Evolutionary conservation across 805 yeast genomes (phyloP).

Genomic region (Wickerhamomyces silvicola): DNA sequence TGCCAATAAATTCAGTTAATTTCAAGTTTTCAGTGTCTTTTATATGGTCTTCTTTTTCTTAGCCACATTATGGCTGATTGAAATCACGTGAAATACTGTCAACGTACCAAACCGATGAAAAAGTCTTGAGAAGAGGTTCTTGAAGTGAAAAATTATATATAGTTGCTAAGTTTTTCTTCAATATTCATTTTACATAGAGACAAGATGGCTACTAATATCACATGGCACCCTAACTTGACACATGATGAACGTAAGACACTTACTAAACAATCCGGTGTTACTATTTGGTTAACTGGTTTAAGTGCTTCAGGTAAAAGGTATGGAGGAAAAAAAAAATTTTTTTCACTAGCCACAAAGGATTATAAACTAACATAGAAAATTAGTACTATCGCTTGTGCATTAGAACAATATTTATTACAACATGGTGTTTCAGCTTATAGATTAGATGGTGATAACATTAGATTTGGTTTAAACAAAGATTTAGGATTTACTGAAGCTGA

Average conservation of each 20-base stretch:
- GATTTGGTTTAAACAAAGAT: slow-evolving; percentile 94
- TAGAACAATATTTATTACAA: slow-evolving; percentile 74
- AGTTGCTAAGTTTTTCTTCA: background rate
- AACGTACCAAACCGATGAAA: slow-evolving; percentile 2
- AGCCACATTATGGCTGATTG: slow-evolving; percentile 10
- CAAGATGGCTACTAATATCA: slow-evolving; percentile 87
- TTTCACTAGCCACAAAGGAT: background rate
- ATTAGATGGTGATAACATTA: slow-evolving; percentile 88
- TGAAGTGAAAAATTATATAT: background rate
- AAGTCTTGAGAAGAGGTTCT: background rate
- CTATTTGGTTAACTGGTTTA: slow-evolving; percentile 93
- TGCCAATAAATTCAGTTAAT: background rate
- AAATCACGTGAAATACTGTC: slow-evolving; percentile 25
- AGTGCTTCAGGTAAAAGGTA: slow-evolving; percentile 84
- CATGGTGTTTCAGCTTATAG: slow-evolving; percentile 73
- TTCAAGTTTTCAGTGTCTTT: no score
- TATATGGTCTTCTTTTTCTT: no score
- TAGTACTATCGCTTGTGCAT: slow-evolving; percentile 83
- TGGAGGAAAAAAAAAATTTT: slow-evolving; percentile 3
- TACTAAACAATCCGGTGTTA: slow-evolving; percentile 78
- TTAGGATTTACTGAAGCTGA: slow-evolving; percentile 88
- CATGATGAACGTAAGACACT: slow-evolving; percentile 70
- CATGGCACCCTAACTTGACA: slow-evolving; percentile 91
- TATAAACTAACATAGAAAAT: no score
- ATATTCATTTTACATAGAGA: background rate